Conservation (phyloP, 805 yeast genomes). For the Candida jianshihensis region DNA sequence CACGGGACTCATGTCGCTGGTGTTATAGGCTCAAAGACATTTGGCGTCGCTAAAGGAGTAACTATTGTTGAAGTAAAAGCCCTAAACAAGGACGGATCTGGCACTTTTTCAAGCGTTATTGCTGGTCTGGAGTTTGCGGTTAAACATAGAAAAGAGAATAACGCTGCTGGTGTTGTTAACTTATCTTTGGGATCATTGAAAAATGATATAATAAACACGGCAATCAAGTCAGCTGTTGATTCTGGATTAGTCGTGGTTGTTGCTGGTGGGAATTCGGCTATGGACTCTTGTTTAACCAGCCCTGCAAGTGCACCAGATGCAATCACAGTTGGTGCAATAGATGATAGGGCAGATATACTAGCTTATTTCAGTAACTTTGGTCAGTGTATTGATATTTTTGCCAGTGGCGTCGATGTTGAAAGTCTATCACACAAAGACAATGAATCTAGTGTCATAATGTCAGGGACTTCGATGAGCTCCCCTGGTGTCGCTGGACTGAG, state of each 20-base stretch:
- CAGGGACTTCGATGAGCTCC: slow-evolving; percentile 82
- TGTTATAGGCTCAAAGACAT: slow-evolving; percentile 67
- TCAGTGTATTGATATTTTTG: slow-evolving; percentile 78
- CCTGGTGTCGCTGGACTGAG: slow-evolving; percentile 67
- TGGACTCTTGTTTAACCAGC: slow-evolving; percentile 75
- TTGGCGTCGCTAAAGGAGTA: slow-evolving; percentile 75
- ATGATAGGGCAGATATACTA: slow-evolving; percentile 60
- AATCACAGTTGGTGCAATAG: slow-evolving; percentile 84
- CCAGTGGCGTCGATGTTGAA: slow-evolving; percentile 67
- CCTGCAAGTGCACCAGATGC: slow-evolving; percentile 76
- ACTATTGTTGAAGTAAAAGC: slow-evolving; percentile 70
- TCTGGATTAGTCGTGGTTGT: slow-evolving; percentile 67
- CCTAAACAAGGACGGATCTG: slow-evolving; percentile 60
- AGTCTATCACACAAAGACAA: slow-evolving; percentile 38
- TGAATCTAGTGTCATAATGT: slow-evolving; percentile 27
- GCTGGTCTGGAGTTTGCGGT: slow-evolving; percentile 64
- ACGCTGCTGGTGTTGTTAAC: slow-evolving; percentile 58
- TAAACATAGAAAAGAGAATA: slow-evolving; percentile 38
- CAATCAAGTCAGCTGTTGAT: slow-evolving; percentile 66
- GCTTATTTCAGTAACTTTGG: slow-evolving; percentile 93
- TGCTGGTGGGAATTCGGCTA: slow-evolving; percentile 82
- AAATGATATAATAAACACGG: slow-evolving; percentile 62
- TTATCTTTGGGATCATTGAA: slow-evolving; percentile 73
- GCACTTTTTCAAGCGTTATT: slow-evolving; percentile 58
- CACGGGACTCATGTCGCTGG: slow-evolving; percentile 97